Evolutionary conservation across 2,329 filamentous ascomycete genomes (phyloP).

Genomic region (Cordyceps pruinosa): DNA sequence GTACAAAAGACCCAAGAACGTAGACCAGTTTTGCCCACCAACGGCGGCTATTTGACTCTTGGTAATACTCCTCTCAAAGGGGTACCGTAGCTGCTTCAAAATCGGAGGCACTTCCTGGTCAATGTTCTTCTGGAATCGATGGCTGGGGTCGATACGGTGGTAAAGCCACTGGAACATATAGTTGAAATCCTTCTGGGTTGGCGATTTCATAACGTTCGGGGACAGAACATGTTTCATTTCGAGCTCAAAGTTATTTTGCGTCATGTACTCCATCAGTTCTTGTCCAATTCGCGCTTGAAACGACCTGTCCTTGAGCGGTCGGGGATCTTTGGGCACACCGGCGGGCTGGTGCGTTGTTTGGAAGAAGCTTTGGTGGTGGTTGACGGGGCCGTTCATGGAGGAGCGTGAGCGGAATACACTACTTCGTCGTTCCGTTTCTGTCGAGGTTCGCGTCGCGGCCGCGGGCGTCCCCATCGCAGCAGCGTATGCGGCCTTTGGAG

Average conservation of each 20-base stretch:
- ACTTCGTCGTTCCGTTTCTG: conserved; percentile 60
- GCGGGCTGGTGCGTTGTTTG: conserved; percentile 76
- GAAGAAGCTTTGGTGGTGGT: conserved; percentile 86
- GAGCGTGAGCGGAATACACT: conserved; percentile 71
- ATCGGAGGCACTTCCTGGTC: conserved; percentile 92
- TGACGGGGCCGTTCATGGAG: conserved; percentile 59
- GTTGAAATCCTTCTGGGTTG: conserved; percentile 97
- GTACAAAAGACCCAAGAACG: conserved; percentile 86
- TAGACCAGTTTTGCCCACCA: conserved; percentile 94
- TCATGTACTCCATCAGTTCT: conserved; percentile 85
- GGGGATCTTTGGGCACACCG: conserved; percentile 77
- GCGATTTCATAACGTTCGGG: conserved; percentile 83
- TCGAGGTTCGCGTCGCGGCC: conserved; percentile 44
- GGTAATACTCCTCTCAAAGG: conserved; percentile 90
- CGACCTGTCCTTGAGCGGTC: conserved; percentile 72
- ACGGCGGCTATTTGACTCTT: conserved; percentile 94
- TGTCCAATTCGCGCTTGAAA: conserved; percentile 80
- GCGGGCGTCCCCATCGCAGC: conserved; percentile 37
- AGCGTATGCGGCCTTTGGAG: conserved; percentile 57
- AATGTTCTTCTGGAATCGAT: conserved; percentile 89
- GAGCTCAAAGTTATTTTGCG: conserved; percentile 92
- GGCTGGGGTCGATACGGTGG: conserved; percentile 87
- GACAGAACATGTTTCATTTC: conserved; percentile 95
- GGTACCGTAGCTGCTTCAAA: conserved; percentile 88
- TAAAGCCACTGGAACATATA: conserved; percentile 98